Evolutionary conservation across 306 rosid species (phyloP).

Genomic region (Neltuma alba): DNA sequence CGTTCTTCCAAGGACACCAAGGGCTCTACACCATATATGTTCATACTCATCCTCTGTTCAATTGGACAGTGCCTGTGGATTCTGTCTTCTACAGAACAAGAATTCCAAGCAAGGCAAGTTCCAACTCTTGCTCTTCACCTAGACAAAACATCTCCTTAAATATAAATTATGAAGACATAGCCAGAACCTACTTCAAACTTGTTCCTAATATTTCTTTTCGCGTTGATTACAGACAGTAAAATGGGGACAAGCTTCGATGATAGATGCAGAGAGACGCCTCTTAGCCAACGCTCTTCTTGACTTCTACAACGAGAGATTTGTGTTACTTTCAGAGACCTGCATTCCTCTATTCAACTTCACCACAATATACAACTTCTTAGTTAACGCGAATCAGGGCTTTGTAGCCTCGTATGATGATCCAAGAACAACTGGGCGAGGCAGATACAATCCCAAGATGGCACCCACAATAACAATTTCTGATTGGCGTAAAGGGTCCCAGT

Average conservation of each 20-base stretch:
- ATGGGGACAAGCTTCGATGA: constrained; percentile 55
- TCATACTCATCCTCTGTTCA: constrained; percentile 53
- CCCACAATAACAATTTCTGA: constrained; percentile 34
- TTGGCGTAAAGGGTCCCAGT: constrained; percentile 68
- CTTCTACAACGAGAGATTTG: constrained; percentile 51
- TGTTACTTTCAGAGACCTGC: constrained; percentile 51
- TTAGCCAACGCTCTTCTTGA: constrained; percentile 58
- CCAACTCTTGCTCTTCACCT: not conserved
- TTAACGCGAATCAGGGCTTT: constrained; percentile 31
- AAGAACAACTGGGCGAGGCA: constrained; percentile 48
- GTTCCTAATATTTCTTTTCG: not conserved
- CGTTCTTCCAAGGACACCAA: constrained; percentile 60
- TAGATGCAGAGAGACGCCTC: constrained; percentile 59
- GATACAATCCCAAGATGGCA: constrained; percentile 52
- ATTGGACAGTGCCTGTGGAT: constrained; percentile 36
- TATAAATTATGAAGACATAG: too few relatives aligned
- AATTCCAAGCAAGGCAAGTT: constrained; percentile 60
- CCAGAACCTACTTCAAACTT: too few relatives aligned
- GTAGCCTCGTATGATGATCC: constrained; percentile 58
- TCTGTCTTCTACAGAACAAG: constrained; percentile 55
- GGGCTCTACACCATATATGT: constrained; percentile 51
- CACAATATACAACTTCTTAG: constrained; percentile 39
- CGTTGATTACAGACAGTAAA: constrained; percentile 38
- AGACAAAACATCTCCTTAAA: not conserved
- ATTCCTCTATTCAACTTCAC: constrained; percentile 61